Percentiles rank a stretch among this genome's conserved stretches.
Conservation (phyloP, 2,329 filamentous ascomycete genomes). For the Anthostomella pinea region DNA sequence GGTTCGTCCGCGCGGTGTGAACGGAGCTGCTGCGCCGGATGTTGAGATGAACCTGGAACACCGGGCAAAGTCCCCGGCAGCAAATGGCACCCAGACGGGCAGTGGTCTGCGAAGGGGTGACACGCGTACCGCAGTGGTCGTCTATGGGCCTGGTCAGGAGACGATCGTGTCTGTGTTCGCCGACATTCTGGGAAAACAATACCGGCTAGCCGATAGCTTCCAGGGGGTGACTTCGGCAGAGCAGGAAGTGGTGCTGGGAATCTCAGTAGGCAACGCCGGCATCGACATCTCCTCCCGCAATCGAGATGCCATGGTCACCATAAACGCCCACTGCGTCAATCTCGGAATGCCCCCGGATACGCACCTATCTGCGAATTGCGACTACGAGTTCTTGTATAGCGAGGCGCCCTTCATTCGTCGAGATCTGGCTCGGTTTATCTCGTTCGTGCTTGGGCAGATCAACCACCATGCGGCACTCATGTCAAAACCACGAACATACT, state of each 20-base stretch:
- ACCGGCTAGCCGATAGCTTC: slow-evolving; percentile 56
- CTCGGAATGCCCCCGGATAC: slow-evolving; percentile 67
- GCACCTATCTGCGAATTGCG: slow-evolving; percentile 64
- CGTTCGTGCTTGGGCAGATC: slow-evolving; percentile 75
- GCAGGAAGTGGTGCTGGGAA: slow-evolving; percentile 65
- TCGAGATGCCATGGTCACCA: slow-evolving; percentile 58
- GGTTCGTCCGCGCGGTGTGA: slow-evolving; percentile 38
- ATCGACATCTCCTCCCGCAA: slow-evolving; percentile 57
- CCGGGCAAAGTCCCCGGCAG: slow-evolving; percentile 15
- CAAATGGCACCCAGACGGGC: slow-evolving; percentile 41
- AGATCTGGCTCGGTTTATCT: slow-evolving; percentile 75
- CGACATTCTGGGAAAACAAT: slow-evolving; percentile 74
- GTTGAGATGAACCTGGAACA: slow-evolving; percentile 27
- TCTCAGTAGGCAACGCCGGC: slow-evolving; percentile 56
- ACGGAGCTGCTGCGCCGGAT: slow-evolving; percentile 22
- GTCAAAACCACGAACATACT: slow-evolving; percentile 74
- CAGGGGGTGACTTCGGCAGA: slow-evolving; percentile 52
- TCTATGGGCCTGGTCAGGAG: slow-evolving; percentile 71
- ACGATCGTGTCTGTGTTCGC: slow-evolving; percentile 72
- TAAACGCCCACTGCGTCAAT: slow-evolving; percentile 75
- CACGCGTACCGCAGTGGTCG: slow-evolving; percentile 59
- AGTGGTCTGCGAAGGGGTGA: slow-evolving; percentile 52
- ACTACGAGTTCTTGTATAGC: slow-evolving; percentile 86
- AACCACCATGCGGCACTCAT: slow-evolving; percentile 74
- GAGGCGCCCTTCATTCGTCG: slow-evolving; percentile 68